These are phyloP conservation scores for Gamarada debralockiae DNA, from an alignment of 495 filamentous ascomycete genomes.

Conservation along the genomic window DNA sequence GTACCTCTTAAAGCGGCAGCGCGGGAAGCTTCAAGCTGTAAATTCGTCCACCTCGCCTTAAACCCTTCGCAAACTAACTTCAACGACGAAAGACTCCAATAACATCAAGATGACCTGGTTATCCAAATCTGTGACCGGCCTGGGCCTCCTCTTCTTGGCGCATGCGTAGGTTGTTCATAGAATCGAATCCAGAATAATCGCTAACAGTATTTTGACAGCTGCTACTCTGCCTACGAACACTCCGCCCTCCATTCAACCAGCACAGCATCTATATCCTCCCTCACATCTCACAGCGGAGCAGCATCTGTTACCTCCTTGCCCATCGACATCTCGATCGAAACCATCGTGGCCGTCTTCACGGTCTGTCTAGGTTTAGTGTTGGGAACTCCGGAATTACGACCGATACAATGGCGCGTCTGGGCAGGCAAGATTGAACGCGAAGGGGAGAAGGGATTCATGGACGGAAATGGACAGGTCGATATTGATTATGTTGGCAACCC, in stretches of 20 bases:
- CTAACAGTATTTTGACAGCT: constrained; percentile 40
- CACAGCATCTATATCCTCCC: constrained; percentile 44
- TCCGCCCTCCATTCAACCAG: constrained; percentile 60
- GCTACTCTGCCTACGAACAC: constrained; percentile 85
- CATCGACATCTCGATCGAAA: constrained; percentile 75
- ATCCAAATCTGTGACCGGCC: constrained; percentile 56
- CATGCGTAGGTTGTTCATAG: constrained; percentile 60
- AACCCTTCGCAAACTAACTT: not conserved
- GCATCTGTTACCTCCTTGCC: constrained; percentile 48
- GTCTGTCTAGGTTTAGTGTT: constrained; percentile 69
- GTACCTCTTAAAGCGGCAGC: not conserved
- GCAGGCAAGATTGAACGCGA: constrained; percentile 77
- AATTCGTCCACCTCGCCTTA: not conserved
- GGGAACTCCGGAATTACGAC: constrained; percentile 63
- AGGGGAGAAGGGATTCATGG: constrained; percentile 64
- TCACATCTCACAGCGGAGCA: constrained; percentile 31
- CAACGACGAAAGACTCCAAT: not conserved
- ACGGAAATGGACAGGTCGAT: constrained; percentile 57
- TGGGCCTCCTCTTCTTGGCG: constrained; percentile 63
- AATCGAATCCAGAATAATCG: not conserved
- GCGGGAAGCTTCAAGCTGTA: not conserved
- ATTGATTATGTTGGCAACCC: constrained; percentile 50
- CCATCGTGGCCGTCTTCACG: constrained; percentile 63
- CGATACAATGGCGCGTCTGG: constrained; percentile 80
- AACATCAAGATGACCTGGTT: constrained; percentile 64